phyloP scores from a whole-genome alignment of 164 flowering plant species.

The Protea cynaroides region DNA sequence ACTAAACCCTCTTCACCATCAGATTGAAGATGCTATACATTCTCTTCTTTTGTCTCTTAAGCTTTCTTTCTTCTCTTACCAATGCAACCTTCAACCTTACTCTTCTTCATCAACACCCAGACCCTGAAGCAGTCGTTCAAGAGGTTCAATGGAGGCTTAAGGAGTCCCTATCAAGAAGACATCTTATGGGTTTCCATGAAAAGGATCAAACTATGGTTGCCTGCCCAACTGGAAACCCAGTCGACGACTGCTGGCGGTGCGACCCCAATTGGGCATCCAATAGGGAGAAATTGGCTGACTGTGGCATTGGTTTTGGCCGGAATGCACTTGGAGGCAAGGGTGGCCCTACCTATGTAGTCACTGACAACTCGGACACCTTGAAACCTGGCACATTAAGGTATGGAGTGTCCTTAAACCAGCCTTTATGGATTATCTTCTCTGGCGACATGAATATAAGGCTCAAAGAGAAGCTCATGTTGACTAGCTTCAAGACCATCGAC shows the following conservation, averaged over 20 bases:
- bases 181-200: background rate
- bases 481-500: conserved; percentile 38
- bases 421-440: conserved; percentile 39
- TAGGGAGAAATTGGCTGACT: background rate
- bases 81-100: too few species aligned
- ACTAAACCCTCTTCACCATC: too few species aligned
- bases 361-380: conserved; percentile 38
- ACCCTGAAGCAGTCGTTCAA: too few species aligned
- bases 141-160: too few species aligned
- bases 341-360: conserved; percentile 31
- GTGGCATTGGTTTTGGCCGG: conserved; percentile 1
- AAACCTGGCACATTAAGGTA: conserved; percentile 38
- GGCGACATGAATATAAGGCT: conserved; percentile 33
- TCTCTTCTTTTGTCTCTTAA: too few species aligned
- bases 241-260: conserved; percentile 1
- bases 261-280: background rate
- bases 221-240: background rate
- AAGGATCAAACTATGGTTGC: background rate
- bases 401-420: conserved; percentile 36
- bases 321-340: conserved; percentile 38
- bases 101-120: too few species aligned
- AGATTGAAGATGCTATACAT: too few species aligned
- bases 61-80: too few species aligned
- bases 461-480: conserved; percentile 33
- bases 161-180: too few species aligned